Evolutionary conservation across 2,329 filamentous ascomycete genomes (phyloP).

Genomic region (Trichophaea hybrida): DNA sequence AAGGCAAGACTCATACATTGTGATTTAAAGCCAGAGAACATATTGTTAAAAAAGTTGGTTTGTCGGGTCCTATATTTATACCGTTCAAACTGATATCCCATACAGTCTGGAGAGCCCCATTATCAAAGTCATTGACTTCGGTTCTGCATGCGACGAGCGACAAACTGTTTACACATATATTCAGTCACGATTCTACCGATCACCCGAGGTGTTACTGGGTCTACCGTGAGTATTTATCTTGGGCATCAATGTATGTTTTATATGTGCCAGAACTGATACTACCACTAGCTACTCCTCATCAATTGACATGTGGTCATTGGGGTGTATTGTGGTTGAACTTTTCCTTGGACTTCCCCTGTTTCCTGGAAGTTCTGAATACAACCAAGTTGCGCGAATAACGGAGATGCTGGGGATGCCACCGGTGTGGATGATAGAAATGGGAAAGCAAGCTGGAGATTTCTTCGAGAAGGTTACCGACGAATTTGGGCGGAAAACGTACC

Average conservation of each 20-base stretch:
- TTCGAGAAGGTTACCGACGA: conserved; percentile 90
- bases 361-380: conserved; percentile 95
- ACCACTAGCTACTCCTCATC: conserved; percentile 69
- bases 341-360: conserved; percentile 91
- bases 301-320: conserved; percentile 99
- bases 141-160: conserved; percentile 91
- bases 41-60: conserved; percentile 75
- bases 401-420: conserved; percentile 96
- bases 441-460: conserved; percentile 93
- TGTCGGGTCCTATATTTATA: neutral
- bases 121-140: conserved; percentile 99
- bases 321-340: conserved; percentile 94
- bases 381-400: conserved; percentile 90
- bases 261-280: conserved; percentile 16
- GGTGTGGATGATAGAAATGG: conserved; percentile 98
- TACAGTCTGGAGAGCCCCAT: conserved; percentile 80
- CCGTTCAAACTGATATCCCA: conserved; percentile 2
- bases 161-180: conserved; percentile 99
- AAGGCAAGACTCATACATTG: conserved; percentile 96
- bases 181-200: conserved; percentile 94
- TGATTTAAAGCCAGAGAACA: conserved; percentile 96
- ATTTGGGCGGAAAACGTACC: conserved; percentile 77
- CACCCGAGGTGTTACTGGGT: conserved; percentile 87
- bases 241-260: neutral
- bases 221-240: conserved; percentile 45